phyloP scores from a whole-genome alignment of 257 asterid genomes.

The Haberlea rhodopensis region DNA sequence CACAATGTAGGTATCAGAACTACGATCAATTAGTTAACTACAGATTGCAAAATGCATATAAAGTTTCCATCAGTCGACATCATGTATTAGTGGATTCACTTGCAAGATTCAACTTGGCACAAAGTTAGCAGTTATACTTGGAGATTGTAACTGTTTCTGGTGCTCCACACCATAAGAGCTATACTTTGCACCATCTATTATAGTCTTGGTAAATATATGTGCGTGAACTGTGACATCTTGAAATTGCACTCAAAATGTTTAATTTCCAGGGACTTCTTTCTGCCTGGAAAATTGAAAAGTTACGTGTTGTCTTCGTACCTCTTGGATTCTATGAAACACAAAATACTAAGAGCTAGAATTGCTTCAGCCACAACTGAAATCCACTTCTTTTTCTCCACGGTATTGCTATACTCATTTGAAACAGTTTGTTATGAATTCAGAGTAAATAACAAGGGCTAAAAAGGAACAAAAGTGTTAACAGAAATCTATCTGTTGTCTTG shows the following conservation, averaged over 20 bases:
- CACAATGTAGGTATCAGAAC: not conserved
- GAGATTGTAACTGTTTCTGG: not conserved
- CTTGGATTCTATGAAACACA: not conserved
- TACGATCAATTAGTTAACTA: not conserved
- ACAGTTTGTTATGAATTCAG: not conserved
- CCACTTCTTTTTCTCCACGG: not conserved
- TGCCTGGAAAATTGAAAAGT: not conserved
- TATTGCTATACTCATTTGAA: conserved; percentile 1
- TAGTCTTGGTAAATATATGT: not conserved
- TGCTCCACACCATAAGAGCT: not conserved
- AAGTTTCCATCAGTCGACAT: not conserved
- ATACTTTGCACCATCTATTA: not conserved
- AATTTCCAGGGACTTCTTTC: not conserved
- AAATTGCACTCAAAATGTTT: not conserved
- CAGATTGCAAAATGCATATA: not conserved
- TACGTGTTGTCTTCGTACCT: not conserved
- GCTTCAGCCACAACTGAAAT: not conserved
- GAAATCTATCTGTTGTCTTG: not conserved
- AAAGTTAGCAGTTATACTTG: not conserved
- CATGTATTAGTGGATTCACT: not conserved
- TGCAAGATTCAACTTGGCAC: not conserved
- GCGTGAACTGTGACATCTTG: not conserved
- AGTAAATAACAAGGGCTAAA: not conserved
- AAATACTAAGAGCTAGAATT: conserved; percentile 4
- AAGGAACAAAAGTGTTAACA: not conserved